Evolutionary conservation across 345 rosid genomes (phyloP).

Genomic region (Pistacia vera): DNA sequence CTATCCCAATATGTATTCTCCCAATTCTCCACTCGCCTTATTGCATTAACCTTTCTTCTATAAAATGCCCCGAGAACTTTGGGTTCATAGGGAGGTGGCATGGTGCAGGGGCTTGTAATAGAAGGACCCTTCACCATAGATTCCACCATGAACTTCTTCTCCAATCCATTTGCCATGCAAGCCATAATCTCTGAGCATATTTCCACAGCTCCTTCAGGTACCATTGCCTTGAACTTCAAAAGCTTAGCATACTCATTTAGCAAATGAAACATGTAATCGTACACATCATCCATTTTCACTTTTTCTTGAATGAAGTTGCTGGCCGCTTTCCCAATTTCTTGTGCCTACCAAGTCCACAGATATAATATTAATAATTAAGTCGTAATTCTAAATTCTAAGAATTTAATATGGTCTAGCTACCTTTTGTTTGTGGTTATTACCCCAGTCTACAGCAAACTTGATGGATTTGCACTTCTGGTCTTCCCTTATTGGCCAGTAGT

Average conservation of each 20-base stretch:
- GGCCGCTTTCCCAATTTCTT: constrained; percentile 60
- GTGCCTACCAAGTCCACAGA: constrained; percentile 43
- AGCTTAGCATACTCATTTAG: constrained; percentile 72
- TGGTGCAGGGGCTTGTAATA: constrained; percentile 43
- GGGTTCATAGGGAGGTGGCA: constrained; percentile 60
- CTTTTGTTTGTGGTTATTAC: constrained; percentile 62
- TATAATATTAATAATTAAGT: neutral
- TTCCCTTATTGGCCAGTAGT: constrained; percentile 73
- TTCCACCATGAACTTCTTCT: constrained; percentile 52
- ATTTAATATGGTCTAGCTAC: constrained; percentile 23
- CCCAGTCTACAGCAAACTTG: constrained; percentile 87
- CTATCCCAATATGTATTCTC: constrained; percentile 52
- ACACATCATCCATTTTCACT: constrained; percentile 63
- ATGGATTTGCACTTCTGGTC: constrained; percentile 64
- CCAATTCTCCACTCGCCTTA: constrained; percentile 59
- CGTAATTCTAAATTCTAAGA: neutral
- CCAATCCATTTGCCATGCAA: constrained; percentile 43
- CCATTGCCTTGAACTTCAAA: constrained; percentile 45
- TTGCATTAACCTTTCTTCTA: constrained; percentile 39
- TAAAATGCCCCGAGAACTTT: constrained; percentile 27
- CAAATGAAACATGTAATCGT: constrained; percentile 79
- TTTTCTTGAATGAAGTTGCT: constrained; percentile 58
- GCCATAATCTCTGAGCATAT: constrained; percentile 61
- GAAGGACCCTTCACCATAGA: constrained; percentile 58
- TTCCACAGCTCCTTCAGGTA: constrained; percentile 52